A percentile compares a stretch with the other conserved stretches of the same genome.
Evolutionary conservation across 2,329 filamentous ascomycete genomes (phyloP).

Genomic region (Aureobasidium leucospermi): DNA sequence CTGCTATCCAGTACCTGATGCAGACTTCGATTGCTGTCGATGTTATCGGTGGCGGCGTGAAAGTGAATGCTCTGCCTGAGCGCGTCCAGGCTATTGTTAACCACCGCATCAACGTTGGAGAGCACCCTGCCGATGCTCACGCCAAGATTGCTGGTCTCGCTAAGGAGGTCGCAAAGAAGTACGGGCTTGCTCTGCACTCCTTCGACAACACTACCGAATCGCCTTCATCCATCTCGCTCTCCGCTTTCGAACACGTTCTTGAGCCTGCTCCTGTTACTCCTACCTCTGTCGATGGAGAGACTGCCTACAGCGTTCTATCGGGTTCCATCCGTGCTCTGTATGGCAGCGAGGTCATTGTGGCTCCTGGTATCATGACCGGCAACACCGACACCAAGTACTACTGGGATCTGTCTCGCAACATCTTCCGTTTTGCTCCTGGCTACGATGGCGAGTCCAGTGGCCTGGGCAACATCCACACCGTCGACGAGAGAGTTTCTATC

Average conservation of each 20-base stretch:
- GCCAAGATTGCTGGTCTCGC: constrained; percentile 42
- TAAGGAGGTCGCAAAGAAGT: constrained; percentile 40
- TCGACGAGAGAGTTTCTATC: constrained; percentile 29
- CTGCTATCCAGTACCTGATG: constrained; percentile 44
- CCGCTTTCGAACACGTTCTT: constrained; percentile 21
- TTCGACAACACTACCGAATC: constrained; percentile 37
- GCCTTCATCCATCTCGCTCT: constrained; percentile 25
- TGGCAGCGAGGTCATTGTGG: constrained; percentile 32
- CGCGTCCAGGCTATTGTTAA: constrained; percentile 47
- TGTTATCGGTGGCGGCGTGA: constrained; percentile 48
- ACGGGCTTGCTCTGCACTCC: constrained; percentile 42
- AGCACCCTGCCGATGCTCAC: constrained; percentile 41
- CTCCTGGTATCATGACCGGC: constrained; percentile 30
- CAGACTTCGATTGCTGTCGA: constrained; percentile 53
- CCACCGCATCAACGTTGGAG: constrained; percentile 51
- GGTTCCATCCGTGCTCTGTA: constrained; percentile 39
- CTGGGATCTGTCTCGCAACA: constrained; percentile 30
- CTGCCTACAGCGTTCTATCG: constrained; percentile 31
- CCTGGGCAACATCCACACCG: constrained; percentile 28
- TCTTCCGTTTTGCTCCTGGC: constrained; percentile 31
- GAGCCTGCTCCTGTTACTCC: constrained; percentile 29
- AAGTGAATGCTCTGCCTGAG: constrained; percentile 53
- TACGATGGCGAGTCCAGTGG: constrained; percentile 23
- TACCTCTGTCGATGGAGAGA: constrained; percentile 27
- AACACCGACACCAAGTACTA: constrained; percentile 30